Evolutionary conservation across 129 eudicot species (phyloP), one percentile per base, ranked within the genome.

Genomic region (Flaveria bidentis): DNA sequence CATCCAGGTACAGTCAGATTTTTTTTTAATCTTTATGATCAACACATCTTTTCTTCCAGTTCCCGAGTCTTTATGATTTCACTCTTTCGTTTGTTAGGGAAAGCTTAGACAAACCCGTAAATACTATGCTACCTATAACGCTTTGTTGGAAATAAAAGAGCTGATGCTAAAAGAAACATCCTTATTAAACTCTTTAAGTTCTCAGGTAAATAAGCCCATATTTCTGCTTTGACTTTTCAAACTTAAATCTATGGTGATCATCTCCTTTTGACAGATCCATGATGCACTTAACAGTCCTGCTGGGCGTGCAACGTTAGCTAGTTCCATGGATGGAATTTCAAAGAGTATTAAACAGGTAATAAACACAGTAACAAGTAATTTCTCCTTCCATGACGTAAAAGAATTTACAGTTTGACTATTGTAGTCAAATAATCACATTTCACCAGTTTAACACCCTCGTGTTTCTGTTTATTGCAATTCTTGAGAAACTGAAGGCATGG

Each of bases 81-180:
- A 25, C 17, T 50, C 47, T 20, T 78, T 12, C 22, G 6, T 55
- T 28, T 66, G 75, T 62, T 82, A 91, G 97, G 87, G 84, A 83
- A 91, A 81, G 83, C 88, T 71, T 67, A 81, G 84, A 55, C 92
- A 88, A 82, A 91, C 97, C 42, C 88, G 87, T 70, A 88, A 91
- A 78, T 81, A 69, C 76, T 91, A 88, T 82, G 97, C 86, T 55
- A 91, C 92, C 2, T 91, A 67, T 76, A 88, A 91, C 51, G 88
- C 95, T 60, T 85, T 91, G 71, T 16, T 86, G 88, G 97, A 88
- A 89, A 88, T 88, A 76, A 91, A 88, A 79, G 95, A 91, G 51
- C 42, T 91, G 86, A 91, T 91, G 97, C 78, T 85, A 44, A 91
- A 91, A 69, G 97, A 91, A 86, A 91, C 89, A 77, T 91, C 97